These are phyloP conservation scores for Mucor mucedo DNA, from an alignment of 371 early-diverging fungal genomes.

Conservation along the genomic window DNA sequence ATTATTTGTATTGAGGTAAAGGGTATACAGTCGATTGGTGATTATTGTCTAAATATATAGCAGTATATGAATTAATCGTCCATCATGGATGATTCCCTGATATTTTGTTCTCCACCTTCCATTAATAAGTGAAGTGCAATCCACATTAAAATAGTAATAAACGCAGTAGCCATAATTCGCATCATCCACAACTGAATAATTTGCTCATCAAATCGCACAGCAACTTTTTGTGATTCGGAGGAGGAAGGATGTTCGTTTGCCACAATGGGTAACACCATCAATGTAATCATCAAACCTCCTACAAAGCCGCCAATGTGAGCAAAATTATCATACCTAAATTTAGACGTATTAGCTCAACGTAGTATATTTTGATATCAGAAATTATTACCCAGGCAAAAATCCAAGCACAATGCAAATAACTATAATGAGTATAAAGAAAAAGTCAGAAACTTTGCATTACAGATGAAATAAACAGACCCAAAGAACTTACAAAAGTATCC, in stretches of 20 bases:
- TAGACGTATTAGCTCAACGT: constrained; percentile 6
- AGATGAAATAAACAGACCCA: not conserved
- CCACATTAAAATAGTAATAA: constrained; percentile 14
- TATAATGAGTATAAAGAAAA: not conserved
- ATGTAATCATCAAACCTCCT: constrained; percentile 26
- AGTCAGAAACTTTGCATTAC: not conserved
- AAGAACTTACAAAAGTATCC: constrained; percentile 4
- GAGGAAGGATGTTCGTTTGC: not conserved
- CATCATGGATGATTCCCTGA: too few species aligned
- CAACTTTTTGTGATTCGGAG: not conserved
- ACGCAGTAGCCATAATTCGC: constrained; percentile 13
- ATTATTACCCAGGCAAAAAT: constrained; percentile 36
- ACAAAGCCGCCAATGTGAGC: constrained; percentile 58
- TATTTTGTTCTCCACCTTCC: too few species aligned
- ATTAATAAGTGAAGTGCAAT: constrained; percentile 3
- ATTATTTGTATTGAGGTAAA: too few species aligned
- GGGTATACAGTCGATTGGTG: too few species aligned
- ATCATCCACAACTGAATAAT: constrained; percentile 33
- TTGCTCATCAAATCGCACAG: constrained; percentile 14
- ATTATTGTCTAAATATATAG: too few species aligned
- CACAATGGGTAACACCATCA: constrained; percentile 37
- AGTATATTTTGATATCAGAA: constrained; percentile 57
- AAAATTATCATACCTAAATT: constrained; percentile 69
- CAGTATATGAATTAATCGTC: too few species aligned
- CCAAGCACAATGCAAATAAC: constrained; percentile 1